Conservation (phyloP, 148 eudicot species). For the Camellia japonica region DNA sequence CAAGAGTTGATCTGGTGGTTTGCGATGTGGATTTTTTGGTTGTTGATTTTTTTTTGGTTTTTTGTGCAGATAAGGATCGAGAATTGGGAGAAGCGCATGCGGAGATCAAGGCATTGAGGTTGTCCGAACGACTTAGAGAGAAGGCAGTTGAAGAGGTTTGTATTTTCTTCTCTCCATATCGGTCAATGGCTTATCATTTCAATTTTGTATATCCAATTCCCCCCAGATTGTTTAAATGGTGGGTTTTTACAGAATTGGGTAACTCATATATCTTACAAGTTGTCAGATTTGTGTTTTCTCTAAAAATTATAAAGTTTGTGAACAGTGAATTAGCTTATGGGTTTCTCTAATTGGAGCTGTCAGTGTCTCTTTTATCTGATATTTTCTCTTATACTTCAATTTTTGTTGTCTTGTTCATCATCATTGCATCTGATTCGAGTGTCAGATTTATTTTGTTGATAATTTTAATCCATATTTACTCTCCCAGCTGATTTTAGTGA, state of each 20-base stretch:
- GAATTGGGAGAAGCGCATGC: conserved; percentile 60
- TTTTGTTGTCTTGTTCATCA: not conserved
- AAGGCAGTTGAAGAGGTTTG: conserved; percentile 72
- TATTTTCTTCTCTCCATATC: not conserved
- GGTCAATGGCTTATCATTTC: not conserved
- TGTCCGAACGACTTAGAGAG: conserved; percentile 57
- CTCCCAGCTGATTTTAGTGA: not conserved
- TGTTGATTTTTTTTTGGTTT: not conserved
- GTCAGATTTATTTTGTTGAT: not conserved
- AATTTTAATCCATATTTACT: not conserved
- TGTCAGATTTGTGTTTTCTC: not conserved
- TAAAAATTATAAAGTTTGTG: not conserved
- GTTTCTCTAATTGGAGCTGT: not conserved
- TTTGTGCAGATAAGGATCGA: conserved; percentile 56
- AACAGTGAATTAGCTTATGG: not conserved
- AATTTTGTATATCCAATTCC: not conserved
- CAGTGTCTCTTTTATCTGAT: not conserved
- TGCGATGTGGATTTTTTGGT: not conserved
- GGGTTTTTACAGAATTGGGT: not conserved
- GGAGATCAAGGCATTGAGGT: conserved; percentile 58
- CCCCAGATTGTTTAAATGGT: not conserved
- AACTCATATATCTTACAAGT: not conserved
- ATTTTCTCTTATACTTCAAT: not conserved
- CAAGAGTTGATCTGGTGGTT: conserved; percentile 31
- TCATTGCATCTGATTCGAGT: not conserved